These are phyloP conservation scores for Pythium brassicae DNA, from an alignment of 352 stramenopile species.

Conservation along the genomic window DNA sequence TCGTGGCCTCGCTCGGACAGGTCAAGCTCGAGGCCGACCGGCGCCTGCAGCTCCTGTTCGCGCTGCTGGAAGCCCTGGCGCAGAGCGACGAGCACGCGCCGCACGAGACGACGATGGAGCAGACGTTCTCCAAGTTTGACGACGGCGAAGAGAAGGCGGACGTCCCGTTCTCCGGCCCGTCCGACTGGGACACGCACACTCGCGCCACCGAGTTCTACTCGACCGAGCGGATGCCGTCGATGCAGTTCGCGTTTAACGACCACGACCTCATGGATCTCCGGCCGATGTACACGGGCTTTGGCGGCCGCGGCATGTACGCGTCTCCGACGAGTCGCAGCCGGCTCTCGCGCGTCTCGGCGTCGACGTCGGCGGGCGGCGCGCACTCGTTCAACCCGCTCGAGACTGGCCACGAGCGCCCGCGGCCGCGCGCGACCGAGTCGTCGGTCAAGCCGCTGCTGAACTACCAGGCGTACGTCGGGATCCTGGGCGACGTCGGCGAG, in stretches of 20 bases:
- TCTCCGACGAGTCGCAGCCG: slow-evolving; percentile 62
- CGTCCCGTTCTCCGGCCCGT: slow-evolving; percentile 7
- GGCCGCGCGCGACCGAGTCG: slow-evolving; percentile 38
- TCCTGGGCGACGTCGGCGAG: slow-evolving; percentile 40
- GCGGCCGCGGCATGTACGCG: slow-evolving; percentile 17
- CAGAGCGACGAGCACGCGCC: slow-evolving; percentile 24
- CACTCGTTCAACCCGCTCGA: slow-evolving; percentile 25
- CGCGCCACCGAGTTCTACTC: slow-evolving; percentile 26
- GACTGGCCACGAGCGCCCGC: slow-evolving; percentile 24
- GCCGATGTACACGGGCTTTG: slow-evolving; percentile 70
- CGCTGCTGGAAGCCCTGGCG: slow-evolving; percentile 69
- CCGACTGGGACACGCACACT: slow-evolving; percentile 19
- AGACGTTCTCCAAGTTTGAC: slow-evolving; percentile 22
- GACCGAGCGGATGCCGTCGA: slow-evolving; percentile 56
- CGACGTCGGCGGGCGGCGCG: slow-evolving; percentile 52
- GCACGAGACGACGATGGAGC: slow-evolving; percentile 22
- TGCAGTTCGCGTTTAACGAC: slow-evolving; percentile 60
- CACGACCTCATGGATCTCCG: slow-evolving; percentile 44
- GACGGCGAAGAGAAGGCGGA: slow-evolving; percentile 18
- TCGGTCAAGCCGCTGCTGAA: slow-evolving; percentile 58
- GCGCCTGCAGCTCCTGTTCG: slow-evolving; percentile 76
- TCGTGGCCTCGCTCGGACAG: slow-evolving; percentile 68
- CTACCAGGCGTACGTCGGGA: slow-evolving; percentile 68
- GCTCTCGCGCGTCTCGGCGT: slow-evolving; percentile 69
- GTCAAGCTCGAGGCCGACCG: slow-evolving; percentile 85